Percentiles rank a stretch among this genome's conserved stretches.
Evolutionary conservation across 352 stramenopile species (phyloP).

Genomic region (Nothophytophthora sp.): DNA sequence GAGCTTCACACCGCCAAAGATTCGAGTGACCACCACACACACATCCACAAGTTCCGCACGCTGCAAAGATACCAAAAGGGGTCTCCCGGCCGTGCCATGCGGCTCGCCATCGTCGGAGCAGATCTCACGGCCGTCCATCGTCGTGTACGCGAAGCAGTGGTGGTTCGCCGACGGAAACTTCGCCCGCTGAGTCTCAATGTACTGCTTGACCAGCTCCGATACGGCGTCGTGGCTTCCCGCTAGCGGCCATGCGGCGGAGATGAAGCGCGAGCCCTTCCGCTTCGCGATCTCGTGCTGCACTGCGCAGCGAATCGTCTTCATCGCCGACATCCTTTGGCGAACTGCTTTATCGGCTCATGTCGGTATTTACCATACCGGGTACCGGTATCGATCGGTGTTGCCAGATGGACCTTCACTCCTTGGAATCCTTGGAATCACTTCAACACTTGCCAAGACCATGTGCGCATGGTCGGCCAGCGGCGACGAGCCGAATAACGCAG

Average conservation of each 20-base stretch:
- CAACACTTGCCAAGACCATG: too few relatives aligned
- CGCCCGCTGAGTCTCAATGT: conserved; percentile 43
- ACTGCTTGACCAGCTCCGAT: conserved; percentile 41
- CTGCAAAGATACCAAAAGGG: conserved; percentile 62
- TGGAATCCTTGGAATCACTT: too few relatives aligned
- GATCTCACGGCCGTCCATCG: conserved; percentile 47
- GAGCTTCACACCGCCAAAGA: conserved; percentile 79
- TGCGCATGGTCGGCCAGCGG: too few relatives aligned
- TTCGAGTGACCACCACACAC: conserved; percentile 69
- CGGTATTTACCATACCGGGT: too few relatives aligned
- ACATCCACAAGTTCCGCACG: conserved; percentile 67
- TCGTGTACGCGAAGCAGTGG: conserved; percentile 61
- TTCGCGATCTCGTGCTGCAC: conserved; percentile 80
- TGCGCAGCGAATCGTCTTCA: conserved; percentile 47
- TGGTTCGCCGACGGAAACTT: conserved; percentile 63
- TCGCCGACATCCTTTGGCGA: conserved; percentile 19
- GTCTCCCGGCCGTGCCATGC: conserved; percentile 67
- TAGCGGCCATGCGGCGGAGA: conserved; percentile 63
- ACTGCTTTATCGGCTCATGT: too few relatives aligned
- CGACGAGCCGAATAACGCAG: too few relatives aligned
- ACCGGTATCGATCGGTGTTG: too few relatives aligned
- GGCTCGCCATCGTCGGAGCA: conserved; percentile 81
- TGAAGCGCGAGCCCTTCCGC: conserved; percentile 84
- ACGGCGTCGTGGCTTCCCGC: conserved; percentile 17
- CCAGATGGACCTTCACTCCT: too few relatives aligned